Base-by-base conservation (phyloP, 2,329 filamentous ascomycete species). In the Fusarium dimerum region DNA sequence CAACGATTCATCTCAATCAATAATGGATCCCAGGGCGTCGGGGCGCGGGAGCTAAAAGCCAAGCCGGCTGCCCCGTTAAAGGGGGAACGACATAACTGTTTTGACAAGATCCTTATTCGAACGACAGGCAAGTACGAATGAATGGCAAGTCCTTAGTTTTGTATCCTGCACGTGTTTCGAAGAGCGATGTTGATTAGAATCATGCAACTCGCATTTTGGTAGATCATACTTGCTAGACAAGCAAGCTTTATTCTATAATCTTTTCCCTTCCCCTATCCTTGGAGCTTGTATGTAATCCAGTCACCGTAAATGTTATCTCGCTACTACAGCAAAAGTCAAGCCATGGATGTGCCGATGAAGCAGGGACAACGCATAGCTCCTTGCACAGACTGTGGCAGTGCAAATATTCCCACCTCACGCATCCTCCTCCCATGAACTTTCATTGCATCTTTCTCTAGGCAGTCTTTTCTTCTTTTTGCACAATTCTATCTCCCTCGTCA, bases 61-160 rank as follows among this genome's bases (percentile, higher is more conserved):
- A 16, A n/a, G 7, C 36, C 39, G n/a, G n/a, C 36, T 16, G 13
- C 39, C 17, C 39, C 39, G n/a, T 40, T 40, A 12, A 40, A 44
- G 54, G 51, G 58, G 53, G 46, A 57, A 55, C 60, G 36, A 16
- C 16, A 55, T 5, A 39, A 49, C 20, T 26, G 20, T 26, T 26
- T 5, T 26, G 20, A 26, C 20, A 26, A 26, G 20, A 26, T 26
- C 20, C 20, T 26, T 26, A 26, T 26, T 26, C 20, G 20, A 26
- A 26, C 20, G 20, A 5, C 20, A 26, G 20, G 20, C 20, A 26
- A 26, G 20, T 26, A 26, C 7, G 7, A 4, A 26, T 26, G 20
- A 26, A 26, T 26, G 20, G 7, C 20, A 4, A 26, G 20, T 26
- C 20, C 20, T 26, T 26, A 7, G 20, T 26, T 26, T 26, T 26